phyloP scores from a whole-genome alignment of 116 monocot species.

The Dioscorea cayenensis region DNA sequence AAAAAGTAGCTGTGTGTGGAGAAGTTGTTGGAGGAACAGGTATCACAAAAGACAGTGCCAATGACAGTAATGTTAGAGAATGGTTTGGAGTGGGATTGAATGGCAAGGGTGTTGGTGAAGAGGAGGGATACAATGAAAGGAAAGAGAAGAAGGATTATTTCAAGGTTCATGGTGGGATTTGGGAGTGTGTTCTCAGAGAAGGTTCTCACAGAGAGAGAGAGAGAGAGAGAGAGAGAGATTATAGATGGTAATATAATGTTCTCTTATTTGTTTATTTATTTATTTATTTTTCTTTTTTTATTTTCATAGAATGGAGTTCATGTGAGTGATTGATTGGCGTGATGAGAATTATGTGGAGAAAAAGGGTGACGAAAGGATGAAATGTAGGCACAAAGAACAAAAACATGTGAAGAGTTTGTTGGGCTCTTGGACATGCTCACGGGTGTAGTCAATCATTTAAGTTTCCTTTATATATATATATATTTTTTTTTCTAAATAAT shows the following conservation, averaged over 20 bases:
- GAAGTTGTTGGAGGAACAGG: constrained; percentile 54
- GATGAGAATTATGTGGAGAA: not conserved
- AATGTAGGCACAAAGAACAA: constrained; percentile 35
- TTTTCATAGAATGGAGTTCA: not conserved
- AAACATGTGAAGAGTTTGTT: constrained; percentile 35
- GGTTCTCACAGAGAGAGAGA: not conserved
- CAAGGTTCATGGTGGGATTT: constrained; percentile 13
- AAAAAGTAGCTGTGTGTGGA: constrained; percentile 63
- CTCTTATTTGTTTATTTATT: not conserved
- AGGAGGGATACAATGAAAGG: constrained; percentile 15
- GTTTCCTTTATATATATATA: not conserved
- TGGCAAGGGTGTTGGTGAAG: constrained; percentile 7
- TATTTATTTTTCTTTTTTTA: not conserved
- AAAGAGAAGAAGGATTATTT: constrained; percentile 9
- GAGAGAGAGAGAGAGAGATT: too few species aligned
- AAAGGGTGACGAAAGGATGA: not conserved
- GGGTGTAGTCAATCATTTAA: constrained; percentile 1
- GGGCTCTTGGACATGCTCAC: not conserved
- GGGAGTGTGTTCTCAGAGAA: not conserved
- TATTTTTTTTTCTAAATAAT: not conserved
- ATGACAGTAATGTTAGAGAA: constrained; percentile 46
- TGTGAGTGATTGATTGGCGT: not conserved
- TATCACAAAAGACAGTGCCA: constrained; percentile 65
- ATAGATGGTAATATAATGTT: not conserved
- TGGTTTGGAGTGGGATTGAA: constrained; percentile 6